Evolutionary conservation across 306 rosid genomes (phyloP).

Genomic region (Castanea sativa): DNA sequence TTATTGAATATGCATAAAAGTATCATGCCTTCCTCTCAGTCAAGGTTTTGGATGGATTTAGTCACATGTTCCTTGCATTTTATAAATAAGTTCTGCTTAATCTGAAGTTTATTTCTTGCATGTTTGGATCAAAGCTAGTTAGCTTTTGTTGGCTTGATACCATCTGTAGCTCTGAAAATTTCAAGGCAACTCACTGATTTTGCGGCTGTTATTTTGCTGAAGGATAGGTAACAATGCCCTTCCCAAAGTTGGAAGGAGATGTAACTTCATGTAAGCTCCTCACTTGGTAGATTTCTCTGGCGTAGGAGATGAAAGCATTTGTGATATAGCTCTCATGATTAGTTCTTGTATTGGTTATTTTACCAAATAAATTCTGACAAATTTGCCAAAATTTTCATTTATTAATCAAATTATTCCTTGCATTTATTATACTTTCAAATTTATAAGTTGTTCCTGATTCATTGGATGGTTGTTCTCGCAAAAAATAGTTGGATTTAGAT

Average conservation of each 20-base stretch:
- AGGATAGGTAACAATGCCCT: constrained; percentile 74
- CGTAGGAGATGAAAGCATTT: constrained; percentile 82
- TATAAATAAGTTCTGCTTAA: not conserved
- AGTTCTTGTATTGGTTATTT: not conserved
- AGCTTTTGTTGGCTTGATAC: not conserved
- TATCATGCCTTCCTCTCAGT: not conserved
- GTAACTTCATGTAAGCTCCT: constrained; percentile 79
- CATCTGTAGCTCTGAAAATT: constrained; percentile 20
- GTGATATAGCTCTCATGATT: constrained; percentile 49
- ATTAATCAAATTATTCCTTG: not conserved
- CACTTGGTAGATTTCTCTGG: constrained; percentile 91
- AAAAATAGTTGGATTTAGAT: not conserved
- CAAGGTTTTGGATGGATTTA: not conserved
- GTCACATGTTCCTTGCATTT: not conserved
- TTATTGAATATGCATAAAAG: not conserved
- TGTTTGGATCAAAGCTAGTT: not conserved
- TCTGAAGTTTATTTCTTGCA: not conserved
- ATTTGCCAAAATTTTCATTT: not conserved
- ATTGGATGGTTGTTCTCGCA: not conserved
- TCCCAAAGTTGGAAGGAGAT: constrained; percentile 69
- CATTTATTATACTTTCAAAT: not conserved
- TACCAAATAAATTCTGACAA: not conserved
- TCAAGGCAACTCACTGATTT: constrained; percentile 72
- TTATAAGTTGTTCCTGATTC: not conserved
- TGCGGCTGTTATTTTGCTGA: constrained; percentile 78